phyloP scores from a whole-genome alignment of 2,329 filamentous ascomycete species.

The Calonectria honghensis region DNA sequence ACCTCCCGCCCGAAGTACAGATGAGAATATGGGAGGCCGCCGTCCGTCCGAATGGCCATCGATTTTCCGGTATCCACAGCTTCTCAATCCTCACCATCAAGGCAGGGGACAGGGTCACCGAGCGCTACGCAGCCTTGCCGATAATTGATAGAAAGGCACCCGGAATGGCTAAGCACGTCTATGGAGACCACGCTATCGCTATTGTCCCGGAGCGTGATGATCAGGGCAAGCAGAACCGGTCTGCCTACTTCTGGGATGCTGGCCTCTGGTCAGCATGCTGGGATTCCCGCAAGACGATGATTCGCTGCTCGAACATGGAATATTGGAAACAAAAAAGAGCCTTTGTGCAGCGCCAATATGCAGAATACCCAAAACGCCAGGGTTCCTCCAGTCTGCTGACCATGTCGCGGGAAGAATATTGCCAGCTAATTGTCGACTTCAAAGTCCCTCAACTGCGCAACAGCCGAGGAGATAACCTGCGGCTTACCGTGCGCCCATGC shows the following conservation, averaged over 20 bases:
- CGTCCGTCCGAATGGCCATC: not conserved
- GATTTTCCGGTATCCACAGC: not conserved
- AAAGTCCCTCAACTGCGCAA: not conserved
- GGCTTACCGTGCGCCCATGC: not conserved
- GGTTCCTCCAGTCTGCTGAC: not conserved
- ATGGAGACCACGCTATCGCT: not conserved
- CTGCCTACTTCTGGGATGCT: not conserved
- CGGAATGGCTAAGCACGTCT: not conserved
- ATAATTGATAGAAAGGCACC: not conserved
- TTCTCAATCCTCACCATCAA: not conserved
- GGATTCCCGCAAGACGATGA: not conserved
- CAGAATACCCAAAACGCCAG: too few species aligned
- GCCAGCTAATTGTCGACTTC: not conserved
- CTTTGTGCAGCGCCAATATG: not conserved
- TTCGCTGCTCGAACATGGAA: not conserved
- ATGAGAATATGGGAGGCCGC: slow-evolving; percentile 3
- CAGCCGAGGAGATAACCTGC: not conserved
- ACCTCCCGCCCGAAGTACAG: not conserved
- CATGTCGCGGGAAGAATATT: not conserved
- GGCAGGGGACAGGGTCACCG: not conserved
- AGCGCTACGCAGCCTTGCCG: not conserved
- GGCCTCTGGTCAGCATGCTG: slow-evolving; percentile 3
- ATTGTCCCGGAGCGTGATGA: not conserved
- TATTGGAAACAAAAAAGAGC: not conserved
- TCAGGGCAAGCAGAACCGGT: not conserved